Evolutionary conservation across 257 asterid genomes (phyloP).

Genomic region (Solanum peruvianum): DNA sequence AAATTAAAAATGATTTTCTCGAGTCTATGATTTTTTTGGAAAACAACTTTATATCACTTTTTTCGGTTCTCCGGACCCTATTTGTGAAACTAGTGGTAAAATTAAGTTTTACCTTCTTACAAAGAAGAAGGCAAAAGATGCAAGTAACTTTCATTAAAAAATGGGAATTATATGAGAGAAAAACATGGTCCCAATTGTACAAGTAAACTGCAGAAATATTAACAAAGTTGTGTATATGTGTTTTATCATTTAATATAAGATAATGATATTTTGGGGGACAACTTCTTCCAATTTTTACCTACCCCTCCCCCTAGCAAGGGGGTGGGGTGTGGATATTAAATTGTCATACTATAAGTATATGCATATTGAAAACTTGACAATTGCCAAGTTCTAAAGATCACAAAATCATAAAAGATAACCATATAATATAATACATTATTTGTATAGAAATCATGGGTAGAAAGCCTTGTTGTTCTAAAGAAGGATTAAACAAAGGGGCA

Average conservation of each 20-base stretch:
- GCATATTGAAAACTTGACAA: background rate
- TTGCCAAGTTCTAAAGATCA: background rate
- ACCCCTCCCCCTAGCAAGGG: background rate
- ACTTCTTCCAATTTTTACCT: background rate
- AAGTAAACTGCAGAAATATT: background rate
- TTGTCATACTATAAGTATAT: background rate
- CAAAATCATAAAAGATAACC: background rate
- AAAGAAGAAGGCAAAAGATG: background rate
- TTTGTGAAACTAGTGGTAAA: background rate
- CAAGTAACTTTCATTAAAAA: background rate
- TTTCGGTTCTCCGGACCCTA: background rate
- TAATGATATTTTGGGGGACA: background rate
- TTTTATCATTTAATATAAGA: background rate
- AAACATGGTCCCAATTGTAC: background rate
- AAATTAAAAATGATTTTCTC: background rate
- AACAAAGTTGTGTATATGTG: background rate
- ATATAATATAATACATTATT: background rate
- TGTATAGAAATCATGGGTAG: background rate
- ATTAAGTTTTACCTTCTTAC: background rate
- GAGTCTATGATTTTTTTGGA: rapidly evolving
- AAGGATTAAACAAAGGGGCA: background rate
- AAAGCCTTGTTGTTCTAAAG: background rate
- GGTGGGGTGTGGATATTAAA: background rate
- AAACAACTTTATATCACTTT: background rate
- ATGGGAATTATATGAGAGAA: background rate